These are phyloP conservation scores for Ulota crispa DNA, from an alignment of 225 moss, liverwort and hornwort species.

Conservation along the genomic window DNA sequence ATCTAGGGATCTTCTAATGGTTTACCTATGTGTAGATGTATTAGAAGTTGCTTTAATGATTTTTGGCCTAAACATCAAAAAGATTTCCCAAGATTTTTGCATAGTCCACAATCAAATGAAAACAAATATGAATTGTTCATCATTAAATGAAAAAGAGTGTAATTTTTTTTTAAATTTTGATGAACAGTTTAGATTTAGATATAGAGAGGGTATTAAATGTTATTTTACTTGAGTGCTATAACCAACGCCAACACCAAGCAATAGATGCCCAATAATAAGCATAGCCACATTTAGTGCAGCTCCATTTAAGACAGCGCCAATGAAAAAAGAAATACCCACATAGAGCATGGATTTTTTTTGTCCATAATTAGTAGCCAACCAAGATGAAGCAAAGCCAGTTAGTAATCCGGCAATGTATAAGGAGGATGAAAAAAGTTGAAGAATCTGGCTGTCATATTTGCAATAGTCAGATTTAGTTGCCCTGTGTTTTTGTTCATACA, in stretches of 20 bases:
- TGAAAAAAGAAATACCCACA: not conserved
- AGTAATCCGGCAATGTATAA: not conserved
- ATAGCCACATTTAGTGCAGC: not conserved
- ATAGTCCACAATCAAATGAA: too few relatives aligned
- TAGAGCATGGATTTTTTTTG: constrained; percentile 2
- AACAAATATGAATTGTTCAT: too few relatives aligned
- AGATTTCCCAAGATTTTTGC: too few relatives aligned
- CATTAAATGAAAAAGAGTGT: too few relatives aligned
- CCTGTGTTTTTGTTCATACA: rapidly evolving
- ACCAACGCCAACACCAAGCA: constrained; percentile 7
- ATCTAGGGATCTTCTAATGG: too few relatives aligned
- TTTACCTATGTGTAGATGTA: too few relatives aligned
- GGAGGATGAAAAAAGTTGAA: constrained; percentile 14
- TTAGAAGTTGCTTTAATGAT: too few relatives aligned
- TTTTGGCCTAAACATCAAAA: too few relatives aligned
- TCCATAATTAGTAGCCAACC: not conserved
- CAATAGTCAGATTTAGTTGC: not conserved
- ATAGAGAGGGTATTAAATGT: too few relatives aligned
- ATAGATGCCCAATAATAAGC: not conserved
- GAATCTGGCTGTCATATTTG: constrained; percentile 21
- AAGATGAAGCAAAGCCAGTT: not conserved
- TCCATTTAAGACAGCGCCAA: not conserved
- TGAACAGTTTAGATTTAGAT: too few relatives aligned
- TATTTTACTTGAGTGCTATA: not conserved
- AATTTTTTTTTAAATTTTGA: too few relatives aligned